A percentile compares a stretch with the other conserved stretches of the same genome.
These are phyloP conservation scores for Phytophthora niederhauseri DNA, from an alignment of 352 stramenopile species.

Conservation along the genomic window DNA sequence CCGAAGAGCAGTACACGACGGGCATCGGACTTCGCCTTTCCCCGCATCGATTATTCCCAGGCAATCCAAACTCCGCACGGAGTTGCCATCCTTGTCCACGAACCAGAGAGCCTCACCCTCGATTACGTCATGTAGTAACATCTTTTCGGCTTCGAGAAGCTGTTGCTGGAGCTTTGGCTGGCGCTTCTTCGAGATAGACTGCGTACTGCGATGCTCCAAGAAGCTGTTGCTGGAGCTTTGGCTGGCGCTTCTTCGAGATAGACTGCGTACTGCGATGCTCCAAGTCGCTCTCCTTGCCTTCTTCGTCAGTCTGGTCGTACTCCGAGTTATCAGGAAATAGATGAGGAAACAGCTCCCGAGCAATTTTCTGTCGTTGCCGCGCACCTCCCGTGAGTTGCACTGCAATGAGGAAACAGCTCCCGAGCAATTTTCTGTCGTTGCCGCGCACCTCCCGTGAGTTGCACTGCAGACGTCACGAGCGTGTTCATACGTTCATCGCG, in stretches of 20 bases:
- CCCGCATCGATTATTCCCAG: constrained; percentile 47
- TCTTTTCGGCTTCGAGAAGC: constrained; percentile 58
- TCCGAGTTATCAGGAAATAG: constrained; percentile 44
- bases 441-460: constrained; percentile 68
- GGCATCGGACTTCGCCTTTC: constrained; percentile 51
- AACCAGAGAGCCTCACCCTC: constrained; percentile 80
- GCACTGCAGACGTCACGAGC: constrained; percentile 62
- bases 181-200: constrained; percentile 22
- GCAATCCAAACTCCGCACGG: constrained; percentile 75
- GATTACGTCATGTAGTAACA: constrained; percentile 75
- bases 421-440: constrained; percentile 68
- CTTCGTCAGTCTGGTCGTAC: constrained; percentile 19
- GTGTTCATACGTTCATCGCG: constrained; percentile 56
- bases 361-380: constrained; percentile 66
- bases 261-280: background rate
- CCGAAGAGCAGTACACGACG: constrained; percentile 50
- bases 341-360: constrained; percentile 72
- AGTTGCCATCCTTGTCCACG: constrained; percentile 77
- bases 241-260: constrained; percentile 25
- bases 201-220: constrained; percentile 34
- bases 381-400: constrained; percentile 71
- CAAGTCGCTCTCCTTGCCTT: constrained; percentile 13
- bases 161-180: constrained; percentile 36
- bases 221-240: constrained; percentile 40
- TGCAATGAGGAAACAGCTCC: constrained; percentile 69